Evolutionary conservation across 2,329 filamentous ascomycete genomes (phyloP).

Genomic region (Sclerotinia glacialis): DNA sequence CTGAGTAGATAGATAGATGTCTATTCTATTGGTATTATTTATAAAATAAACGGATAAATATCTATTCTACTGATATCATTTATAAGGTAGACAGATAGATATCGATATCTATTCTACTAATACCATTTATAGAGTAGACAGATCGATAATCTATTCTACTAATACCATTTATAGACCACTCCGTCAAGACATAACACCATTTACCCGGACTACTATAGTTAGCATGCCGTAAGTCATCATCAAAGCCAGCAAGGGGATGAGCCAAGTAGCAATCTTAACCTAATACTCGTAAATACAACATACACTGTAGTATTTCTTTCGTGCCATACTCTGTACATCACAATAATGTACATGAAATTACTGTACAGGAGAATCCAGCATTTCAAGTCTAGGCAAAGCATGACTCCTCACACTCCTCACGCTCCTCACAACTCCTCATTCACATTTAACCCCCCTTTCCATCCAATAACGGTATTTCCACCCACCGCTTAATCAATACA

Average conservation of each 20-base stretch:
- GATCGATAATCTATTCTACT: too few species aligned
- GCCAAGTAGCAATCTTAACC: neutral
- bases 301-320: neutral
- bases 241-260: neutral
- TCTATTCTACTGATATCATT: too few species aligned
- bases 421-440: neutral
- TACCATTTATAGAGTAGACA: too few species aligned
- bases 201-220: neutral
- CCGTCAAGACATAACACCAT: neutral
- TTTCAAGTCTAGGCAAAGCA: neutral
- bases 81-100: too few species aligned
- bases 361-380: neutral
- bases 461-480: neutral
- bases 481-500: constrained; percentile 4
- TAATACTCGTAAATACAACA: neutral
- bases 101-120: neutral
- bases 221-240: neutral
- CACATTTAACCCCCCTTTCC: neutral
- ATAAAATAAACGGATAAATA: too few species aligned
- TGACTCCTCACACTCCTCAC: neutral
- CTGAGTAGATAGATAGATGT: neutral
- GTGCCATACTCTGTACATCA: too few species aligned
- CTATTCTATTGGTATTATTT: neutral
- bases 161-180: too few species aligned
- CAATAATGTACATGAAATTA: too few species aligned